Percentiles rank a stretch among this genome's conserved stretches.
Evolutionary conservation across 768 basidiomycete genomes (phyloP).

Genomic region (Lepiota brunneoincarnata): DNA sequence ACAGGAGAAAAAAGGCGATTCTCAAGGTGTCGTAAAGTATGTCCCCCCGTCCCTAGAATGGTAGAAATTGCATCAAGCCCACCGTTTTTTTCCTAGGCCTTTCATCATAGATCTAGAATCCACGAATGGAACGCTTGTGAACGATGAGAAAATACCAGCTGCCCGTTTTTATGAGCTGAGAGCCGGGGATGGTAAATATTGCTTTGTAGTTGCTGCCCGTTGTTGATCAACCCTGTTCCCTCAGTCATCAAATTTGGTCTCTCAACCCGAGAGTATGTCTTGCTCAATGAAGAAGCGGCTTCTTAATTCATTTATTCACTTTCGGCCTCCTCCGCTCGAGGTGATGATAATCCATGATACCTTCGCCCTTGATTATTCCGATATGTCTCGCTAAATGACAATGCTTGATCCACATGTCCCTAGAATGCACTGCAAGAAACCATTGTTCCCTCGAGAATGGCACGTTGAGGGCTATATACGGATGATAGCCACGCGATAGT

Average conservation of each 20-base stretch:
- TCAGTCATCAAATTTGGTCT: constrained; percentile 85
- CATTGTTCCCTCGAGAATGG: constrained; percentile 9
- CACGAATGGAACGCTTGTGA: constrained; percentile 95
- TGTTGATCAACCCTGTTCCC: constrained; percentile 1
- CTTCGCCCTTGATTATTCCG: constrained; percentile 6
- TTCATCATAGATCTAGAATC: constrained; percentile 98
- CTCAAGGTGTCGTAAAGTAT: constrained; percentile 82
- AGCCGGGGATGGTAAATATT: constrained; percentile 67
- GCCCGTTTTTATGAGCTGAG: constrained; percentile 86
- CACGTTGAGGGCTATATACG: constrained; percentile 9
- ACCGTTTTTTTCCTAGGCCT: constrained; percentile 50
- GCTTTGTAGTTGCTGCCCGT: not conserved
- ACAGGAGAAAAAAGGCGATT: constrained; percentile 77
- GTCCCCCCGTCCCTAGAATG: not conserved
- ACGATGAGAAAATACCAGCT: constrained; percentile 79
- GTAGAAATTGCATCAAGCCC: not conserved
- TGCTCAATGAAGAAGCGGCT: constrained; percentile 74
- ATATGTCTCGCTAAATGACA: constrained; percentile 13
- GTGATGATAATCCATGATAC: constrained; percentile 9
- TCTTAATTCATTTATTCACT: constrained; percentile 21
- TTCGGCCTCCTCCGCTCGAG: constrained; percentile 4
- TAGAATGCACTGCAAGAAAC: constrained; percentile 6
- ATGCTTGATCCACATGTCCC: constrained; percentile 9
- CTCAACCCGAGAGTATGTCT: constrained; percentile 79
- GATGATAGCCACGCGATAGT: constrained; percentile 10